Evolutionary conservation across 805 yeast genomes (phyloP), one percentile per base, ranked within the genome.

Genomic region (Metschnikowia gruessii): DNA sequence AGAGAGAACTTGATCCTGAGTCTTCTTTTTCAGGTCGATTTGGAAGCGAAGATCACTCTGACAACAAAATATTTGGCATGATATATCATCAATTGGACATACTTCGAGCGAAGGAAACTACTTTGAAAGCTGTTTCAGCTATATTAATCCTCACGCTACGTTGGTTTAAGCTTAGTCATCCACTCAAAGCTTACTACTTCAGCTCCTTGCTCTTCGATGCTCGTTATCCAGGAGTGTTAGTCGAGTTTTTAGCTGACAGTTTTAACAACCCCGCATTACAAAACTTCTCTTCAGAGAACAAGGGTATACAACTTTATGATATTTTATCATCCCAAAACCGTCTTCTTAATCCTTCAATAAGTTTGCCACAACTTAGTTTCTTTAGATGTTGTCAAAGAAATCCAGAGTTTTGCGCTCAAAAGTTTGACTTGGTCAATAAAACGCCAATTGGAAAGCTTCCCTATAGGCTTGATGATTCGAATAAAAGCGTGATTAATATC

Each of bases 161-260:
- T 56, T 91, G 97, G 97, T 84, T 87, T 61, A 87, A 86, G 59
- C 62, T 76, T 9, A 84, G 81, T 37, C 97, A 94, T 61, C 69
- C 89, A 2, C 62, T 91, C 52, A 91, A 92, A 62, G 83, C 76
- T 61, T 95, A 89, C 61, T 87, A 83, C 56, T 67, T 92, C 12
- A 64, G 85, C 6, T 77, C 87, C 0, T 61, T 91, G 36, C 63
- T 94, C 21, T 86, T 84, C 62, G 98, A 94, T 61, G 78, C 84
- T 24, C 81, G 82, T 48, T 85, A 66, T 49, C 75, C 76, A 40
- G 53, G 58, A 9, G 53, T 62, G 0, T 51, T 62, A 12, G 58
- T 70, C 28, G 72, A 69, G 29, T 67, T 59, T 47, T 52, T 72
- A 42, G 57, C 62, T n/a, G 53, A 58, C 42, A 61, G 70, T 37